These are phyloP conservation scores for Aspergillus wentii DNA, from an alignment of 495 filamentous ascomycete species.

Conservation along the genomic window DNA sequence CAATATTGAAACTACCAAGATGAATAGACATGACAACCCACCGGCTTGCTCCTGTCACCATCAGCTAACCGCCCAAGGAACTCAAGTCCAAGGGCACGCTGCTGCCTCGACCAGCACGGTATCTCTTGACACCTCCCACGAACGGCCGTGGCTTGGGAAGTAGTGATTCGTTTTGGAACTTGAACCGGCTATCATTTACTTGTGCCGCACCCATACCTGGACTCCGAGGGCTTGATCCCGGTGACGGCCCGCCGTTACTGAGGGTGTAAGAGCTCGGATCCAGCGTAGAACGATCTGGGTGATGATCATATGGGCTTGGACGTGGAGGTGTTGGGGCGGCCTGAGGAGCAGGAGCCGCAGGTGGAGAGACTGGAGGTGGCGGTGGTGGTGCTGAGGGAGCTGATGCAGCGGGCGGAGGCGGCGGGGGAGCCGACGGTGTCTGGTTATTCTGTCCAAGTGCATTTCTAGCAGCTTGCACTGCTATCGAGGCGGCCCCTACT, in stretches of 20 bases:
- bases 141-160: slow-evolving; percentile 84
- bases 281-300: slow-evolving; percentile 52
- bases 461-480: slow-evolving; percentile 44
- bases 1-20: too few relatives aligned
- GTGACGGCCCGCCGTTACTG: slow-evolving; percentile 47
- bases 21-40: too few relatives aligned
- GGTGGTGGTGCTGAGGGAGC: slow-evolving; percentile 40
- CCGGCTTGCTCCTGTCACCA: too few relatives aligned
- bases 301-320: slow-evolving; percentile 45
- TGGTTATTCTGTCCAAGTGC: slow-evolving; percentile 43
- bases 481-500: slow-evolving; percentile 27
- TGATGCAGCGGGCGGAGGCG: slow-evolving; percentile 48
- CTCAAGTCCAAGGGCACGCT: slow-evolving; percentile 88
- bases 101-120: slow-evolving; percentile 86
- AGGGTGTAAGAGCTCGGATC: slow-evolving; percentile 78
- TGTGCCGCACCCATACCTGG: slow-evolving; percentile 39
- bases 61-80: slow-evolving; percentile 26
- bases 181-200: slow-evolving; percentile 80
- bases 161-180: slow-evolving; percentile 75
- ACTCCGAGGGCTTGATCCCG: slow-evolving; percentile 20
- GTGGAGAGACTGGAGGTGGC: slow-evolving; percentile 35
- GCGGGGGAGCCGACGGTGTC: slow-evolving; percentile 47
- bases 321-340: slow-evolving; percentile 46
- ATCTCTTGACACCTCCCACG: slow-evolving; percentile 62
- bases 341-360: slow-evolving; percentile 38